A percentile compares a stretch with the other conserved stretches of the same genome.
Evolutionary conservation across 306 rosid genomes (phyloP).

Genomic region (Ormosia emarginata): DNA sequence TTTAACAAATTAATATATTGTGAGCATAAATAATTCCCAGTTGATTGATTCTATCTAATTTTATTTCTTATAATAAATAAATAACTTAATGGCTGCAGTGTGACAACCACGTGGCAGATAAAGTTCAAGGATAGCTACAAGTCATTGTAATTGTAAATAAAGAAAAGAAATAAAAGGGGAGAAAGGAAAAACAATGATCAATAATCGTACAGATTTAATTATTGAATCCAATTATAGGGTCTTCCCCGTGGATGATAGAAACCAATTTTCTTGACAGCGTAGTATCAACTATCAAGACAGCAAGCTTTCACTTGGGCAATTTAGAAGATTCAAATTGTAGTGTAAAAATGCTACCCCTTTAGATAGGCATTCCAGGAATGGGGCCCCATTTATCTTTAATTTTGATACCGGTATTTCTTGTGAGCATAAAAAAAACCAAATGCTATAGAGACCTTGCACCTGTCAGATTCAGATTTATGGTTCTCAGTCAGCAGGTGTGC

Average conservation of each 20-base stretch:
- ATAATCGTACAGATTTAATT: slow-evolving; percentile 10
- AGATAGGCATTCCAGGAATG: neutral
- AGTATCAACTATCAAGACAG: neutral
- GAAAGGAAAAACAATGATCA: neutral
- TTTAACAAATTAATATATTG: neutral
- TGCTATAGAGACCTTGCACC: neutral
- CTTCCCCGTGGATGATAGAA: slow-evolving; percentile 11
- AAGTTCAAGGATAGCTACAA: neutral
- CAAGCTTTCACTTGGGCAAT: neutral
- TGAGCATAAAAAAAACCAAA: neutral
- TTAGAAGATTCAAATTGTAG: neutral
- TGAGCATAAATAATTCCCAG: neutral
- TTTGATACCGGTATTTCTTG: slow-evolving; percentile 3
- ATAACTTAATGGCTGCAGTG: neutral
- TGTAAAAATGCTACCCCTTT: neutral
- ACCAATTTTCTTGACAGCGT: slow-evolving; percentile 28
- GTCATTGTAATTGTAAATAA: neutral
- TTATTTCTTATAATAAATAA: neutral
- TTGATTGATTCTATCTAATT: neutral
- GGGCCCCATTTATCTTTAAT: slow-evolving; percentile 2
- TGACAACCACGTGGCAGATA: neutral
- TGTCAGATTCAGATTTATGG: slow-evolving; percentile 3
- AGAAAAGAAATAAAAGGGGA: neutral
- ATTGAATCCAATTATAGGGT: slow-evolving; percentile 17
- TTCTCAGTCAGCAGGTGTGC: neutral